Conservation (phyloP, 768 basidiomycete species). For the Mycena rebaudengoi region DNA sequence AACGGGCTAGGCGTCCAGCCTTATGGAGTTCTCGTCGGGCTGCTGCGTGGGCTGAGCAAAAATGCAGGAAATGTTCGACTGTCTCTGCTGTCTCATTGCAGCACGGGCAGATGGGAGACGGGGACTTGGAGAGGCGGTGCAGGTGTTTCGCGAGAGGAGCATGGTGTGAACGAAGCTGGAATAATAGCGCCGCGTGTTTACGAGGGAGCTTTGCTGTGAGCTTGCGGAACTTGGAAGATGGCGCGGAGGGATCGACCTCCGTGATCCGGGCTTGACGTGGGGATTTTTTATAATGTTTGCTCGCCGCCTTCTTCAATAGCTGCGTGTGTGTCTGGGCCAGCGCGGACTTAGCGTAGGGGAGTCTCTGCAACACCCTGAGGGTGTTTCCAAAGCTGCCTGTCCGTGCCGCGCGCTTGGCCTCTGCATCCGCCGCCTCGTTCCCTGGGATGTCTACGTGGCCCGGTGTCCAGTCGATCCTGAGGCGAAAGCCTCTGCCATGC, state of each 20-base stretch:
- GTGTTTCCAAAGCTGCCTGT: not conserved
- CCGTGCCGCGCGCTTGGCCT: not conserved
- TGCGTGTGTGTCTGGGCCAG: not conserved
- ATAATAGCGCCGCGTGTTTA: not conserved
- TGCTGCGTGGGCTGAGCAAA: not conserved
- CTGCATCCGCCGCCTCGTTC: too few species aligned
- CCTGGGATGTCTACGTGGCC: conserved; percentile 1
- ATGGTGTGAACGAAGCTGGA: conserved; percentile 1
- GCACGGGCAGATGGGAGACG: not conserved
- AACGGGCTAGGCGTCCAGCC: not conserved
- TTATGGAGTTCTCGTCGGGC: not conserved
- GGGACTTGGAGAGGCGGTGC: not conserved
- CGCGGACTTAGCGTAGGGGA: not conserved
- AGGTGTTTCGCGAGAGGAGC: not conserved
- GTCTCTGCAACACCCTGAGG: not conserved
- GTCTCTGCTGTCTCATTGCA: not conserved
- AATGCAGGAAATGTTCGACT: not conserved
- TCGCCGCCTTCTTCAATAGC: not conserved
- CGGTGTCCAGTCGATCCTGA: not conserved
- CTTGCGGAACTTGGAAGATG: too few species aligned
- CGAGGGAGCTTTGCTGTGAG: not conserved
- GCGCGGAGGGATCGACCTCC: too few species aligned
- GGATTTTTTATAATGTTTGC: not conserved
- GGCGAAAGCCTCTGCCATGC: not conserved
- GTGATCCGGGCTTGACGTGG: not conserved